These are phyloP conservation scores for Fomes fomentarius DNA, from an alignment of 1,284 basidiomycete genomes.

Conservation along the genomic window DNA sequence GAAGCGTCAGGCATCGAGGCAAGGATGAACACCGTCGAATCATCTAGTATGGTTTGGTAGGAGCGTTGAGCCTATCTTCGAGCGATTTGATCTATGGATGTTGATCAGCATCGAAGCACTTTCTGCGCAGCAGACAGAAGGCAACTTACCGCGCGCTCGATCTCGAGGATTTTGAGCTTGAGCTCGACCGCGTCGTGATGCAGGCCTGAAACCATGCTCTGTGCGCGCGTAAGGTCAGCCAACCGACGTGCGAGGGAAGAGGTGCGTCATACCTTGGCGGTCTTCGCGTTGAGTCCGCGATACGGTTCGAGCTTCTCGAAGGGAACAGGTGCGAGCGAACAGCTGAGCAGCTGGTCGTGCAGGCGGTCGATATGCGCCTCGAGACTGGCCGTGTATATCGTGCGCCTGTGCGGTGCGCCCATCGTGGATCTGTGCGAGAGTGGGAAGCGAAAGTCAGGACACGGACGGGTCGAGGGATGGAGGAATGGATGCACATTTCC, in stretches of 20 bases:
- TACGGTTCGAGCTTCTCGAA: slow-evolving; percentile 31
- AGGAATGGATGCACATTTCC: slow-evolving; percentile 49
- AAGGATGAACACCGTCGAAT: background rate
- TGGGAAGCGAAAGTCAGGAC: background rate
- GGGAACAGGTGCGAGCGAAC: slow-evolving; percentile 29
- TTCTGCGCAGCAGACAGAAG: no score
- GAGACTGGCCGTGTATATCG: slow-evolving; percentile 38
- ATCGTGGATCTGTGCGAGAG: slow-evolving; percentile 54
- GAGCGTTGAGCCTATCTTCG: slow-evolving; percentile 10
- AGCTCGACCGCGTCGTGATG: slow-evolving; percentile 62
- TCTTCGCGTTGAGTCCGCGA: slow-evolving; percentile 57
- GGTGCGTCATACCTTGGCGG: slow-evolving; percentile 56
- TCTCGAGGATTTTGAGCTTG: slow-evolving; percentile 63
- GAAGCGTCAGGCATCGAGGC: background rate
- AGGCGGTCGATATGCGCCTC: slow-evolving; percentile 36
- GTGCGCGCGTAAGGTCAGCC: background rate
- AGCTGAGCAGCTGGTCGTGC: slow-evolving; percentile 30
- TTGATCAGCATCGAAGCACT: background rate
- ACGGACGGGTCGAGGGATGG: slow-evolving; percentile 6
- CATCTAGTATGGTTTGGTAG: background rate
- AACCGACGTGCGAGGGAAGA: background rate
- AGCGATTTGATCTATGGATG: slow-evolving; percentile 12
- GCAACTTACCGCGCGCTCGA: slow-evolving; percentile 62
- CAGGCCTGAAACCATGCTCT: slow-evolving; percentile 75
- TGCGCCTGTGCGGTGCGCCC: slow-evolving; percentile 55